phyloP scores from a whole-genome alignment of 345 rosid genomes.

The Garcia nutans region DNA sequence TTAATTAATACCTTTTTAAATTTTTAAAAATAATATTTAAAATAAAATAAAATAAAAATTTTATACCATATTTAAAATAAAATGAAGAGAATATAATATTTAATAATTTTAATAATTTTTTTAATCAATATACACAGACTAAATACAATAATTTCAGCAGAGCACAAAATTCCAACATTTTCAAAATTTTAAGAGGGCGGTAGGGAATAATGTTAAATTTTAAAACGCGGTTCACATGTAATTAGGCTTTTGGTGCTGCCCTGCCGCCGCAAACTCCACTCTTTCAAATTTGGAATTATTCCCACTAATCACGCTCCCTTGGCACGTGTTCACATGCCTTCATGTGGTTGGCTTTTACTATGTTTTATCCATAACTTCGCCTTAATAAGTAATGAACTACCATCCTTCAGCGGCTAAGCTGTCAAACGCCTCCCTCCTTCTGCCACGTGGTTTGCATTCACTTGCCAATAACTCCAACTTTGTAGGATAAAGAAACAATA shows the following conservation, averaged over 20 bases:
- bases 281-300: neutral
- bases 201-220: neutral
- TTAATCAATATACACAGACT: too few relatives aligned
- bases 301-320: constrained; percentile 28
- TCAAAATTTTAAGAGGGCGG: neutral
- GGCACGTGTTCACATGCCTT: constrained; percentile 46
- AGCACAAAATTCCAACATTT: too few relatives aligned
- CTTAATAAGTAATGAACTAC: constrained; percentile 11
- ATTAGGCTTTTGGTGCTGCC: neutral
- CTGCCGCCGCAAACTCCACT: constrained; percentile 23
- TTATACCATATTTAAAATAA: too few relatives aligned
- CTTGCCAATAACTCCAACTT: too few relatives aligned
- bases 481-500: neutral
- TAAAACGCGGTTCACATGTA: constrained; percentile 9
- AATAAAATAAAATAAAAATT: too few relatives aligned
- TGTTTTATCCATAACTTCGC: constrained; percentile 12
- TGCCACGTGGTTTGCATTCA: constrained; percentile 38
- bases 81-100: too few relatives aligned
- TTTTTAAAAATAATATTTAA: too few relatives aligned
- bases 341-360: constrained; percentile 38
- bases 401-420: constrained; percentile 39
- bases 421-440: constrained; percentile 6
- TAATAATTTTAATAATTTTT: too few relatives aligned
- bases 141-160: too few relatives aligned
- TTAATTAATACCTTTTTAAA: too few relatives aligned